These are phyloP conservation scores for Gossypium gossypioides DNA, from an alignment of 441 rosid genomes.

Conservation along the genomic window DNA sequence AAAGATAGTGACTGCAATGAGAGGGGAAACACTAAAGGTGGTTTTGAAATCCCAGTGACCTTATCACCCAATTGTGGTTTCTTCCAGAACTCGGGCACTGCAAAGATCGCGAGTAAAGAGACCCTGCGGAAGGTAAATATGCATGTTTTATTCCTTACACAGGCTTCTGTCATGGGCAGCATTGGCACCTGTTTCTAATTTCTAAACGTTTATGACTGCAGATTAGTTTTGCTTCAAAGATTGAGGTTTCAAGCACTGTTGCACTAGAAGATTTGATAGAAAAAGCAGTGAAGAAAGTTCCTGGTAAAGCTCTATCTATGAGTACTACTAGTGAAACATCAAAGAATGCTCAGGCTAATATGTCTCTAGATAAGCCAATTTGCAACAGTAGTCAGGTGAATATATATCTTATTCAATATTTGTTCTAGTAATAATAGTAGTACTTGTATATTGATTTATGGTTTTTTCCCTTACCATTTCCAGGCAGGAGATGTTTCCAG, in stretches of 20 bases:
- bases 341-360: constrained; percentile 1
- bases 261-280: constrained; percentile 4
- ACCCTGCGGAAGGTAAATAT: constrained; percentile 32
- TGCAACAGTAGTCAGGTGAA: constrained; percentile 27
- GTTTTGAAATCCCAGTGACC: neutral
- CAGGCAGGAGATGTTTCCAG: constrained; percentile 24
- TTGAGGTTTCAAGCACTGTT: constrained; percentile 10
- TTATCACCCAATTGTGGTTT: constrained; percentile 6
- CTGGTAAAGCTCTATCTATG: constrained; percentile 10
- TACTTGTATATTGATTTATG: neutral
- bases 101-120: constrained; percentile 8
- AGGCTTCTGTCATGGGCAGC: neutral
- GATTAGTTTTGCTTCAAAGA: constrained; percentile 19
- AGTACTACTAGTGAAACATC: constrained; percentile 7
- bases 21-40: constrained; percentile 2
- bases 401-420: neutral
- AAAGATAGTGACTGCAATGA: constrained; percentile 16
- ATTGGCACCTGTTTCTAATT: constrained; percentile 17
- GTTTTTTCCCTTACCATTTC: constrained; percentile 18
- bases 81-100: constrained; percentile 4
- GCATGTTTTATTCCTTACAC: constrained; percentile 6
- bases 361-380: constrained; percentile 14
- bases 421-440: neutral
- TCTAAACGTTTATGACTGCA: constrained; percentile 16
- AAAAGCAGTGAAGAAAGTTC: constrained; percentile 3